A percentile compares a stretch with the other conserved stretches of the same genome.
Conservation (phyloP, 228 moss, liverwort and hornwort genomes). For the Sphagnum magellanicum region DNA sequence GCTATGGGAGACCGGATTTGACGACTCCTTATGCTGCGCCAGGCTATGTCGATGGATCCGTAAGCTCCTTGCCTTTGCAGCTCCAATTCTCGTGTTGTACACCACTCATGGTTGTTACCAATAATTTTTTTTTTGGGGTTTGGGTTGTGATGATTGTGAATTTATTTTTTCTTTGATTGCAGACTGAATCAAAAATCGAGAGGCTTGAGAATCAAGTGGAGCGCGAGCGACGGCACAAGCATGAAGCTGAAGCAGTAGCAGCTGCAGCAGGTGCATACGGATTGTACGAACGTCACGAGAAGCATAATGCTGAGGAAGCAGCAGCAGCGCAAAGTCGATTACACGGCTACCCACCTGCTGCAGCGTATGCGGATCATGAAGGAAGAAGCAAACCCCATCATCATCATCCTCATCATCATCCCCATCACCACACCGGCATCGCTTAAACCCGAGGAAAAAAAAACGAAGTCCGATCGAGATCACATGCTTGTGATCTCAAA, state of each 20-base stretch:
- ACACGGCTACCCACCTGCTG: too few species aligned
- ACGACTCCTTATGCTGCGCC: neutral
- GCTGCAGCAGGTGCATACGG: constrained; percentile 19
- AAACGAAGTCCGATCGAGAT: too few species aligned
- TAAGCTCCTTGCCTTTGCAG: too few species aligned
- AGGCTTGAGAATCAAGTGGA: constrained; percentile 20
- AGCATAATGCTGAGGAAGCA: constrained; percentile 4
- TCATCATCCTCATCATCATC: neutral
- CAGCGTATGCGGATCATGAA: neutral
- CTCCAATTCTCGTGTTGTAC: too few species aligned
- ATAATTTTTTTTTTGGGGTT: too few species aligned
- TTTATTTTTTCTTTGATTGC: neutral
- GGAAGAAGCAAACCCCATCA: neutral
- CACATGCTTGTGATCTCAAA: too few species aligned
- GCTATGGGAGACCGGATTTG: constrained; percentile 13
- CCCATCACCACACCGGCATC: neutral
- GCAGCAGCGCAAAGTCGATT: too few species aligned
- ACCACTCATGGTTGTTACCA: too few species aligned
- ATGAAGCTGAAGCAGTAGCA: constrained; percentile 9
- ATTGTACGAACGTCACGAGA: constrained; percentile 22
- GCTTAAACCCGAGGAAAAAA: neutral
- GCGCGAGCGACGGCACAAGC: constrained; percentile 15
- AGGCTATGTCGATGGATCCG: too few species aligned
- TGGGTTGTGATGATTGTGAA: too few species aligned
- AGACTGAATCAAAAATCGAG: neutral